Evolutionary conservation across 208 protist genomes (phyloP), one percentile per base, ranked within the genome.

Genomic region (Trypanosoma rangeli): DNA sequence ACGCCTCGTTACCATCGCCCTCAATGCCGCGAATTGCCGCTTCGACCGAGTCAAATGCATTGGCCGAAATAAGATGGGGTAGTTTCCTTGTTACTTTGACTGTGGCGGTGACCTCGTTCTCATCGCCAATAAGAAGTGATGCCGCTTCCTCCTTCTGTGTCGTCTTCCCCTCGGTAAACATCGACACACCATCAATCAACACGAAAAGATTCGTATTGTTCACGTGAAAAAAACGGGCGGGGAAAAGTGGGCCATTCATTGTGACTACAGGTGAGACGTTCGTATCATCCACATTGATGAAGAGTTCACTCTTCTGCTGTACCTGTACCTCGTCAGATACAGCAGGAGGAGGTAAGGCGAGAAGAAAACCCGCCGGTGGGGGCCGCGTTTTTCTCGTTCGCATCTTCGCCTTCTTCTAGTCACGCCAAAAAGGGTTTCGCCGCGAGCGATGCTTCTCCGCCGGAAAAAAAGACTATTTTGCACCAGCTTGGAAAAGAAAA

Each of bases 131-230:
- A 86, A 73, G 15, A 78, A 35, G 72, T n/a, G 80, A 58, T 46
- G 90, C 73, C 13, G 82, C 64, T 10, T 80, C 79, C 33, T 85
- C 85, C n/a, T 76, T 91, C 62, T 87, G 93, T 8, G 80, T 86
- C 20, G 80, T 80, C 66, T 90, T 85, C 35, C 84, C 87, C 55
- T 96, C 91, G 24, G 87, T 70, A 67, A 94, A 94, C 87, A 93
- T 93, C 13, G 91, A 93, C 44, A 93, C 82, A 59, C 91, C 91
- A 63, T 96, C 88, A 44, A 96, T 76, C 16, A 96, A 65, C 0
- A 96, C 87, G 59, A 94, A 96, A 22, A 96, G 68, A 67, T 94
- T 96, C 15, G 91, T 96, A 79, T 93, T 92, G 76, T 90, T 83
- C 1, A 96, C 81, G 68, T 96, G 91, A 60, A 94, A 88, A 58